Evolutionary conservation across 129 eudicot species (phyloP), one percentile per base, ranked within the genome.

Genomic region (Lonicera japonica): DNA sequence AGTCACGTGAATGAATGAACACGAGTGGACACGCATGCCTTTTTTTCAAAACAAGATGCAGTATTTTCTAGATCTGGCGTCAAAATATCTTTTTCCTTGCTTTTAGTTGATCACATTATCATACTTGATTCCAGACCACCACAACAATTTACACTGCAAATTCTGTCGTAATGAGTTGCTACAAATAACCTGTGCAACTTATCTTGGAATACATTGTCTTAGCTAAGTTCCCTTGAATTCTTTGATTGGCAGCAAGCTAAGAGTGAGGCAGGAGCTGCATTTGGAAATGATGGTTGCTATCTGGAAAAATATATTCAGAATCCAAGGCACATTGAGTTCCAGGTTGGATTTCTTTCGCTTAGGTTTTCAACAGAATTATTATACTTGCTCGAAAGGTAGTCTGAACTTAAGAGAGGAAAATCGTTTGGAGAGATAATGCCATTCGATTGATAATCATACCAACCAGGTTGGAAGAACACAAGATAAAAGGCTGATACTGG

Each of bases 261-360:
- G 75, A 92, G 84, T 76, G 98, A 92, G 83, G 98, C 98, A 68
- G 98, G 95, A 23, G 98, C 98, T 78, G 98, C 98, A 38, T 92
- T 92, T 72, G 98, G 98, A 58, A 92, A 87, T 66, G 98, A 87
- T 76, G 98, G 98, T 66, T 91, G 82, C 69, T 92, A 92, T 77
- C 82, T 92, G 73, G 98, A 92, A 82, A 92, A 92, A 73, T 87
- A 66, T 68, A 80, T 92, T 55, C 83, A 72, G 69, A 92, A 92
- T 63, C 98, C 98, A 56, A 92, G 98, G 80, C 98, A 92, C 70
- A 92, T 92, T 61, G 98, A 92, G 63, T 90, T 90, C 73, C 97
- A 90, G 97, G 97, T 90, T n/a, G 67, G 61, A n/a, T 60, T 12
- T 56, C 21, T 19, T 45, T 52, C 34, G 57, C 25, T 52, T 55